phyloP scores from a whole-genome alignment of 805 yeast genomes.

The Barnettozyma californica region DNA sequence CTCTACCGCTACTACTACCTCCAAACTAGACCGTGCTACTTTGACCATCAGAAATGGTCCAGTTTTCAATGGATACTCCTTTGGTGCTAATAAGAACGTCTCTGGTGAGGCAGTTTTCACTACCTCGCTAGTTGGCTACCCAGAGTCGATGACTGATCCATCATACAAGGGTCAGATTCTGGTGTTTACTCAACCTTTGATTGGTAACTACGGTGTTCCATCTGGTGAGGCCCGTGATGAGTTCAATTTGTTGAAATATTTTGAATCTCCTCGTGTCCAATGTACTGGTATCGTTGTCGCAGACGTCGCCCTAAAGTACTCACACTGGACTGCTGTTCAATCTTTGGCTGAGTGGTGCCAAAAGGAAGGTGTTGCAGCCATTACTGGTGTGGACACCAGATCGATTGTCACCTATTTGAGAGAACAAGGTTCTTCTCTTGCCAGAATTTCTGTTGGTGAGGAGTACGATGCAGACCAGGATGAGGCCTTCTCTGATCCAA shows the following conservation, averaged over 20 bases:
- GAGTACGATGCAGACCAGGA: slow-evolving; percentile 90
- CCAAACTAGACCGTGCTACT: slow-evolving; percentile 70
- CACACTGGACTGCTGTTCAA: slow-evolving; percentile 99
- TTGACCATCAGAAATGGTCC: slow-evolving; percentile 91
- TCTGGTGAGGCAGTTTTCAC: slow-evolving; percentile 98
- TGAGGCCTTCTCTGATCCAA: slow-evolving; percentile 88
- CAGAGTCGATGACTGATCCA: slow-evolving; percentile 98
- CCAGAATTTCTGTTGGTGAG: slow-evolving; percentile 84
- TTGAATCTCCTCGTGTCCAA: slow-evolving; percentile 88
- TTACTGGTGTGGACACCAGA: slow-evolving; percentile 97
- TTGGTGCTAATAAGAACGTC: slow-evolving; percentile 89
- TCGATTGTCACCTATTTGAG: slow-evolving; percentile 87
- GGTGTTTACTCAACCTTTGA: slow-evolving; percentile 93
- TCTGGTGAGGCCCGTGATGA: slow-evolving; percentile 75
- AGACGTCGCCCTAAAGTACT: slow-evolving; percentile 89
- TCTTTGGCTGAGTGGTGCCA: slow-evolving; percentile 93
- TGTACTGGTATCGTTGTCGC: slow-evolving; percentile 96
- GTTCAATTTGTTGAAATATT: slow-evolving; percentile 78
- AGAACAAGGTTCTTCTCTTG: slow-evolving; percentile 94
- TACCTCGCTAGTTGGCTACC: slow-evolving; percentile 96
- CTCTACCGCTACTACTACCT: slow-evolving; percentile 22
- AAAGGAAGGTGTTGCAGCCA: slow-evolving; percentile 93
- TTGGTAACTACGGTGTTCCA: slow-evolving; percentile 98
- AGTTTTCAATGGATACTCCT: slow-evolving; percentile 85
- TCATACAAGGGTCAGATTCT: slow-evolving; percentile 95